These are phyloP conservation scores for Monosporozyma servazzii DNA, from an alignment of 805 yeast species.

Conservation along the genomic window DNA sequence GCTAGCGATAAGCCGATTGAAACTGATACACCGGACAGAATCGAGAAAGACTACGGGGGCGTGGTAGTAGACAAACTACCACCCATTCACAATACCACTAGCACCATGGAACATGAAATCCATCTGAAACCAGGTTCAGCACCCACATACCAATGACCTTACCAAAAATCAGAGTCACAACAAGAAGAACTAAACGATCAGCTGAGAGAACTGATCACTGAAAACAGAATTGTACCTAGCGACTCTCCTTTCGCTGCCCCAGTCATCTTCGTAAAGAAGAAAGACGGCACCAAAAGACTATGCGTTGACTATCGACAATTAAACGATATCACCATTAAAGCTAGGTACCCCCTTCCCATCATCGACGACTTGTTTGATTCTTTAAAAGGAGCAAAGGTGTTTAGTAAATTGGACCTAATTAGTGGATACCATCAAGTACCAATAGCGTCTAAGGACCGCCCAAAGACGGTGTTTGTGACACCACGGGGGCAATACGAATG, in stretches of 20 bases:
- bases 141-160: too few relatives aligned
- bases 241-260: slow-evolving; percentile 2
- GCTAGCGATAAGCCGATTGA: too few relatives aligned
- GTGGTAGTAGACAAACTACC: too few relatives aligned
- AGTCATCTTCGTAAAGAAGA: slow-evolving; percentile 2
- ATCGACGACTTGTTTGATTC: slow-evolving; percentile 2
- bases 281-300: slow-evolving; percentile 1
- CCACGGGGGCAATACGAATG: slow-evolving; percentile 11
- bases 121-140: too few relatives aligned
- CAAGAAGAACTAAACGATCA: not conserved
- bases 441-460: slow-evolving; percentile 5
- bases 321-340: slow-evolving; percentile 5
- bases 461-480: slow-evolving; percentile 10
- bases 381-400: not conserved
- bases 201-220: not conserved
- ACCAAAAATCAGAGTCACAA: not conserved
- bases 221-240: not conserved
- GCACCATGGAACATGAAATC: too few relatives aligned
- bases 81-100: too few relatives aligned
- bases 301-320: slow-evolving; percentile 7
- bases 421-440: slow-evolving; percentile 13
- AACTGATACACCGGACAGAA: too few relatives aligned
- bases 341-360: slow-evolving; percentile 1
- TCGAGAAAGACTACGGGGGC: too few relatives aligned
- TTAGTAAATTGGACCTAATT: slow-evolving; percentile 7